Conservation (phyloP, 495 filamentous ascomycete species). For the Aspergillus panamensis region DNA sequence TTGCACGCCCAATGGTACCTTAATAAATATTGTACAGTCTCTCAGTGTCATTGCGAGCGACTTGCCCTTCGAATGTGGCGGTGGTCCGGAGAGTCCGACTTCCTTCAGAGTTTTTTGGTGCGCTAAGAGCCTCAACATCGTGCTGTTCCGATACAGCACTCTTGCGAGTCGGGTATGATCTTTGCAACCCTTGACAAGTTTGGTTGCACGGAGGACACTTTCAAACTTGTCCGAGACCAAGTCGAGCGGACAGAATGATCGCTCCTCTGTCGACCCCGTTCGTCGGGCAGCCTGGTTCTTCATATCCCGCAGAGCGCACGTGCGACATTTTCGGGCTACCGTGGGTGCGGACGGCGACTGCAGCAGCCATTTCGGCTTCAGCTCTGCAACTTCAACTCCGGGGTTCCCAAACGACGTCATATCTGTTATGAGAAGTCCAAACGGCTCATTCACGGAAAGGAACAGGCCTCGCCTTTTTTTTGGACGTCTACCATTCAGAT, state of each 20-base stretch:
- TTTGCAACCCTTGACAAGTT: constrained; percentile 36
- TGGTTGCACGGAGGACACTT: constrained; percentile 35
- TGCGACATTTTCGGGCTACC: constrained; percentile 68
- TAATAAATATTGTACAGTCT: constrained; percentile 82
- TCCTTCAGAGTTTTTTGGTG: constrained; percentile 33
- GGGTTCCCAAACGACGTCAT: constrained; percentile 59
- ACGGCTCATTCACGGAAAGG: constrained; percentile 53
- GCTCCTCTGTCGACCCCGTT: constrained; percentile 25
- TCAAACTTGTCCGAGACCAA: constrained; percentile 44
- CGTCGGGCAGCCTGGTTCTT: constrained; percentile 38
- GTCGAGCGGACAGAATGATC: constrained; percentile 56
- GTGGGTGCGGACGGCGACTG: constrained; percentile 76
- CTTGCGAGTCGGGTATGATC: constrained; percentile 35
- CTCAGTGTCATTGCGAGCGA: constrained; percentile 78
- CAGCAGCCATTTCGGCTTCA: constrained; percentile 93
- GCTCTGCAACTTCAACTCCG: constrained; percentile 58
- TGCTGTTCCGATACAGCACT: constrained; percentile 37
- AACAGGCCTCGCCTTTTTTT: constrained; percentile 52
- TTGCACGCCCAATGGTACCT: constrained; percentile 35
- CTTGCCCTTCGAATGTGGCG: constrained; percentile 30
- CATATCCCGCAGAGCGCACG: constrained; percentile 72
- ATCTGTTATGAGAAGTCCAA: constrained; percentile 73
- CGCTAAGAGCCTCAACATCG: constrained; percentile 32
- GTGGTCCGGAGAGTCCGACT: constrained; percentile 39
- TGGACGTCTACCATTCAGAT: constrained; percentile 34